phyloP scores from a whole-genome alignment of 2,329 filamentous ascomycete species.

The Tolypocladium nubicola region DNA sequence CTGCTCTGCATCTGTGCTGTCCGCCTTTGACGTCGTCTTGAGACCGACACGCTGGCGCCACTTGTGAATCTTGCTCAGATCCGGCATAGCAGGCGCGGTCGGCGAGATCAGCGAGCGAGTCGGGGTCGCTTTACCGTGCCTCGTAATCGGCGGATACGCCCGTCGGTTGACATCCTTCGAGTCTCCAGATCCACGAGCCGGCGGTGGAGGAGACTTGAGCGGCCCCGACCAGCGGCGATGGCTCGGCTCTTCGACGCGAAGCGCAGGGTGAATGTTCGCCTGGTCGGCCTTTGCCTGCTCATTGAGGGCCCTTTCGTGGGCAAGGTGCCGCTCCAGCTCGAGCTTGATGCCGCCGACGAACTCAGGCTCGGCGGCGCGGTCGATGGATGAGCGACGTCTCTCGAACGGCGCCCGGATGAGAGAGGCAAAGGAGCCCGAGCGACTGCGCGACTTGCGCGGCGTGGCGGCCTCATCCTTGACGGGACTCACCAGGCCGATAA shows the following conservation, averaged over 20 bases:
- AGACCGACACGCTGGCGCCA: slow-evolving; percentile 18
- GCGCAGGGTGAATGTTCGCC: slow-evolving; percentile 21
- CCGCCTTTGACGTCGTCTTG: slow-evolving; percentile 4
- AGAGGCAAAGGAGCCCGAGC: slow-evolving; percentile 26
- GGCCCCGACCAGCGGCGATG: slow-evolving; percentile 17
- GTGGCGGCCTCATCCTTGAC: slow-evolving; percentile 10
- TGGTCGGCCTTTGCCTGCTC: slow-evolving; percentile 14
- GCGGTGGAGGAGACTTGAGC: slow-evolving; percentile 13
- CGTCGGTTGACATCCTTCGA: slow-evolving; percentile 14
- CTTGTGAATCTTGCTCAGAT: slow-evolving; percentile 20
- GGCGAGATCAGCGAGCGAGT: slow-evolving; percentile 16
- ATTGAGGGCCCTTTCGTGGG: slow-evolving; percentile 16
- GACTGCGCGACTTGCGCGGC: slow-evolving; percentile 14
- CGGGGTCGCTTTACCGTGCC: slow-evolving; percentile 16
- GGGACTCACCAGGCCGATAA: slow-evolving; percentile 13
- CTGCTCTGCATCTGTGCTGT: slow-evolving; percentile 1
- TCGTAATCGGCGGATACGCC: slow-evolving; percentile 26
- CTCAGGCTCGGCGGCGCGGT: slow-evolving; percentile 17
- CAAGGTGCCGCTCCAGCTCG: slow-evolving; percentile 25
- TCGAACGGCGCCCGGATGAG: slow-evolving; percentile 24
- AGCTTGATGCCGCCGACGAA: slow-evolving; percentile 32
- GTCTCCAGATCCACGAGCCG: slow-evolving; percentile 4
- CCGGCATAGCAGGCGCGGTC: slow-evolving; percentile 16
- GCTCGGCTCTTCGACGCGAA: slow-evolving; percentile 16
- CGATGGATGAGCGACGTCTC: slow-evolving; percentile 20